Evolutionary conservation across 306 rosid species (phyloP), one percentile per base, ranked within the genome.

Genomic region (Alnus glutinosa): DNA sequence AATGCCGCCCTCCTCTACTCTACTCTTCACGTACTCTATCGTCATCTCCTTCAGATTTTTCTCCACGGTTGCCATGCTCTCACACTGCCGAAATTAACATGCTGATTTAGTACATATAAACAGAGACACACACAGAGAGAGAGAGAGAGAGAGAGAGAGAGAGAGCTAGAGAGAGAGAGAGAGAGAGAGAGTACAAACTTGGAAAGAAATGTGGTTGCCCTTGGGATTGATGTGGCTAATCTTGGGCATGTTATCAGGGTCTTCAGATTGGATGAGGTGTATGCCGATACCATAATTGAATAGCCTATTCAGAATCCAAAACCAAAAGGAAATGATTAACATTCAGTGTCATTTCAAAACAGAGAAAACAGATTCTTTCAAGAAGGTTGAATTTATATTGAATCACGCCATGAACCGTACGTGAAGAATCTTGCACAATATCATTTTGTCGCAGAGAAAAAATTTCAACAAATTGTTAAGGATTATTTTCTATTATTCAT

Each of bases 271-370:
- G 48, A 92, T 89, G 10, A 89, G 92, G 82, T 89, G 98, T 76
- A 93, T 87, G 51, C 97, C 98, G 75, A 93, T 85, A 34, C 97
- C 95, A 82, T 87, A 86, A 74, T 85, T 92, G 83, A 84, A 90
- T 76, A 92, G 79, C 98, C 98, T 93, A 51, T 52, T 15, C 64
- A 81, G 28, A n/a, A 69, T 2, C 42, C 78, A 59, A 78, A 67
- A 50, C 47, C 61, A 78, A 70, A 50, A 70, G 44, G 52, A 69
- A 73, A 6, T 32, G 52, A 34, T 58, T 59, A 73, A 15, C 2
- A 8, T 63, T 44, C 47, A 63, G 69, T 37, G 54, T 73, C 36
- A 11, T 14, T 10, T 18, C 79, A 15, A 62, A 47, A 54, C 44
- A 78, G 48, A 36, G 37, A 67, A 58, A 15, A 18, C 10, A 67